phyloP scores from a whole-genome alignment of 805 yeast genomes.

The Candida khao-thaluensis region DNA sequence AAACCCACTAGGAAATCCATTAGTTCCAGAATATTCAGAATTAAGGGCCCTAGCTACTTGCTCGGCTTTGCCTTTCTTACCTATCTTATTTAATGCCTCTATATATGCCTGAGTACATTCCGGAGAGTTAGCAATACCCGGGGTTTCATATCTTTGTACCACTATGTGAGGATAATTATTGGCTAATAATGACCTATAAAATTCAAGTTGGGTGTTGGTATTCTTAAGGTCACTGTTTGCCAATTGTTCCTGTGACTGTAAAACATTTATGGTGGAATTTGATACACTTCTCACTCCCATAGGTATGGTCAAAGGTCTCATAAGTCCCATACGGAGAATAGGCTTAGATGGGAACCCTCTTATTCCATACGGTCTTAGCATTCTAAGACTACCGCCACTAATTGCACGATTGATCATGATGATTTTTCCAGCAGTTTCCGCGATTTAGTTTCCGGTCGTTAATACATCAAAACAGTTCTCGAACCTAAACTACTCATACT shows the following conservation, averaged over 20 bases:
- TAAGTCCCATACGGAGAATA: neutral
- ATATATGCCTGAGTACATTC: constrained; percentile 78
- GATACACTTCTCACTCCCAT: constrained; percentile 11
- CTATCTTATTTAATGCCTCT: constrained; percentile 76
- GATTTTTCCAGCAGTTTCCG: constrained; percentile 3
- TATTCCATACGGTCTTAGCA: neutral
- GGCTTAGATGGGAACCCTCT: neutral
- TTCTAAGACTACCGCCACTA: neutral
- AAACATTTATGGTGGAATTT: constrained; percentile 19
- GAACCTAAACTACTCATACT: too few relatives aligned
- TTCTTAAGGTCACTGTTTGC: constrained; percentile 77
- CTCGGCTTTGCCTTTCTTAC: constrained; percentile 76
- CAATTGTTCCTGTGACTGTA: constrained; percentile 63
- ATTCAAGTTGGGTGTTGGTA: constrained; percentile 75
- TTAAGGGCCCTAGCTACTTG: constrained; percentile 40
- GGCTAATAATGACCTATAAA: constrained; percentile 70
- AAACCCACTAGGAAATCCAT: constrained; percentile 31
- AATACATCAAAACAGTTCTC: too few relatives aligned
- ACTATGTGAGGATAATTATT: constrained; percentile 95
- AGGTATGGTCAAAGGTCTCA: too few relatives aligned
- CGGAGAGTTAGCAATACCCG: constrained; percentile 82
- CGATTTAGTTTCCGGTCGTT: too few relatives aligned
- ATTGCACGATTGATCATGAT: constrained; percentile 2
- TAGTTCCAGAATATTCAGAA: constrained; percentile 22
- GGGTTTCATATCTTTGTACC: constrained; percentile 89